Conservation (phyloP, 2,329 filamentous ascomycete species). For the Calonectria pauciramosa region DNA sequence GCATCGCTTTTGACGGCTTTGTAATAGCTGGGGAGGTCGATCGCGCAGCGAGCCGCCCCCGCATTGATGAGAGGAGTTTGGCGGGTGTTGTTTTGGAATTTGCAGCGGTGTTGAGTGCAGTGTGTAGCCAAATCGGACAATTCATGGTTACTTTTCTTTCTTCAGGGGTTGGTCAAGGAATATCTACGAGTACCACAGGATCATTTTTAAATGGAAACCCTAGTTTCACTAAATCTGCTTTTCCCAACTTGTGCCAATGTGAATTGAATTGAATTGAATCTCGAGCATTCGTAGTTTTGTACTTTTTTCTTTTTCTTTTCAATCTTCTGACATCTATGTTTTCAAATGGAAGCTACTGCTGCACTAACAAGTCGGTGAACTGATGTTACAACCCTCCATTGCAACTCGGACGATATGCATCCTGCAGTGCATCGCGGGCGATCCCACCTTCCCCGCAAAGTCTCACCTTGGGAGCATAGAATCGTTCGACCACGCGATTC, state of each 20-base stretch:
- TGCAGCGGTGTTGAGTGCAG: slow-evolving; percentile 39
- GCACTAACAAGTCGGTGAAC: neutral
- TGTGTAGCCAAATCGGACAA: slow-evolving; percentile 38
- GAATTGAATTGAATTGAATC: neutral
- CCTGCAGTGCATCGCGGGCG: neutral
- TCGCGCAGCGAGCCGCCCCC: slow-evolving; percentile 39
- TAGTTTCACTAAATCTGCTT: slow-evolving; percentile 21
- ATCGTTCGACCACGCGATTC: neutral
- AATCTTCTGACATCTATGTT: neutral
- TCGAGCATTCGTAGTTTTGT: no score
- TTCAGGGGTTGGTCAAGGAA: slow-evolving; percentile 29
- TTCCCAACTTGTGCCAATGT: neutral
- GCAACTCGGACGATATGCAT: neutral
- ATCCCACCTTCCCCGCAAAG: neutral
- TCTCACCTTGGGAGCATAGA: neutral
- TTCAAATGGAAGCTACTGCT: neutral
- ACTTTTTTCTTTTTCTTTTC: neutral
- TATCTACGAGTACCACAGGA: slow-evolving; percentile 45
- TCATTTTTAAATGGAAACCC: slow-evolving; percentile 40
- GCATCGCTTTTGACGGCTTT: slow-evolving; percentile 17
- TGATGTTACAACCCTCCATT: neutral
- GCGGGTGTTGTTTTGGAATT: slow-evolving; percentile 45
- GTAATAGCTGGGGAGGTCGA: slow-evolving; percentile 33
- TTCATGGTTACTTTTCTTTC: slow-evolving; percentile 39
- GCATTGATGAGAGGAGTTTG: slow-evolving; percentile 43